Evolutionary conservation across 169 alveolate species (phyloP).

Genomic region (Eimeria maxima): DNA sequence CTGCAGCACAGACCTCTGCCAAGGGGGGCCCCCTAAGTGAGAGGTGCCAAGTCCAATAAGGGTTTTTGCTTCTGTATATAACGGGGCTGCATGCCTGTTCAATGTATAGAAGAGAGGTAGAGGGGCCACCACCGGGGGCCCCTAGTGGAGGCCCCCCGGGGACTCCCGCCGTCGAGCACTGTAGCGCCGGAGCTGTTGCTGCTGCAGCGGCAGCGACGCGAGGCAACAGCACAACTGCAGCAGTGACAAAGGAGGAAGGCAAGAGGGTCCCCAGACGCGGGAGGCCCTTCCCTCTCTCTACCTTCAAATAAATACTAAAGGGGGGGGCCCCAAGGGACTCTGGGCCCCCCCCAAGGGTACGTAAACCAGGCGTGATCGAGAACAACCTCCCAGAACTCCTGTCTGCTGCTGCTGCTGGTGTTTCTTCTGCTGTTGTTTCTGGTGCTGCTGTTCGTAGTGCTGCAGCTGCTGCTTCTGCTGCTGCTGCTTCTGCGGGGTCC

Average conservation of each 20-base stretch:
- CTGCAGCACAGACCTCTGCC: not conserved
- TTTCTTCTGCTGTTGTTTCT: not conserved
- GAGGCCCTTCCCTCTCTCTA: slow-evolving; percentile 26
- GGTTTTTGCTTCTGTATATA: not conserved
- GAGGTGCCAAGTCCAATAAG: not conserved
- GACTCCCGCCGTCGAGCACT: not conserved
- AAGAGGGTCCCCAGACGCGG: slow-evolving; percentile 41
- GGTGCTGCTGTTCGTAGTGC: not conserved
- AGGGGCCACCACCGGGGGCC: slow-evolving; percentile 22
- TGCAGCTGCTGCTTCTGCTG: slow-evolving; percentile 10
- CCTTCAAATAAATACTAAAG: not conserved
- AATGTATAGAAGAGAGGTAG: not conserved
- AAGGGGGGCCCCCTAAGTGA: slow-evolving; percentile 48
- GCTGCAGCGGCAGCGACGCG: not conserved
- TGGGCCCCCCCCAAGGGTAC: not conserved
- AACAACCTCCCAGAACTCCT: not conserved
- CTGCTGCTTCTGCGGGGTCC: not conserved
- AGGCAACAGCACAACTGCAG: slow-evolving; percentile 36
- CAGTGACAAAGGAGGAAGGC: slow-evolving; percentile 35
- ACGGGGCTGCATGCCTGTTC: slow-evolving; percentile 31
- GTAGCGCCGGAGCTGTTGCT: not conserved
- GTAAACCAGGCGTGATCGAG: not conserved
- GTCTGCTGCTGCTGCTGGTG: not conserved
- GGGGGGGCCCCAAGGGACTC: slow-evolving; percentile 3
- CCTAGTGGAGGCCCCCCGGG: not conserved